phyloP scores from a whole-genome alignment of 208 protist genomes.

The Leishmania mexicana region DNA sequence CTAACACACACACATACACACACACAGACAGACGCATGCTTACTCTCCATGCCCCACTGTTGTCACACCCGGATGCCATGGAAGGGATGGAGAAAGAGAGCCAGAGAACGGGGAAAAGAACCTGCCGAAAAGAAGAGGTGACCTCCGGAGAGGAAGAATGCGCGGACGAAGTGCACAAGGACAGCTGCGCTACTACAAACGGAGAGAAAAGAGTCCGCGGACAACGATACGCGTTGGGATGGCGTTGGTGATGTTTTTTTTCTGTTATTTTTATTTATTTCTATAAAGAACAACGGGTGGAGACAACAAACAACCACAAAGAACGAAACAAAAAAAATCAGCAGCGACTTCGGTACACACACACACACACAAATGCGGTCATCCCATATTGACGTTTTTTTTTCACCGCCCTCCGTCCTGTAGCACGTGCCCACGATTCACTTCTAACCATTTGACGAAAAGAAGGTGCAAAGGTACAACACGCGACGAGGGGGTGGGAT shows the following conservation, averaged over 20 bases:
- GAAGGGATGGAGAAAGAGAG: background rate
- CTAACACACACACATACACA: background rate
- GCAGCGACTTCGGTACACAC: background rate
- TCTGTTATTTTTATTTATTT: background rate
- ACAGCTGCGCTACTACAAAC: background rate
- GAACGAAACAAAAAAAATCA: background rate
- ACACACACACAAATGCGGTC: background rate
- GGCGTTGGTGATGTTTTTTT: background rate
- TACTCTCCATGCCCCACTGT: background rate
- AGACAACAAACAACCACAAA: background rate
- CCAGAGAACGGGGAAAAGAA: background rate
- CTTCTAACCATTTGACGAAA: background rate
- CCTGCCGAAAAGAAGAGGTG: background rate
- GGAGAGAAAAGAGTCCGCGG: background rate
- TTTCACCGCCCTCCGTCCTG: background rate
- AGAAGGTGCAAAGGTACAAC: background rate
- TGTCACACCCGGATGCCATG: background rate
- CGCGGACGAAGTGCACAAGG: background rate
- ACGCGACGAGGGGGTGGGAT: background rate
- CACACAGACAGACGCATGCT: background rate
- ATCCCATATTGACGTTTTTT: background rate
- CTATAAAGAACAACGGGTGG: background rate
- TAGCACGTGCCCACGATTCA: background rate
- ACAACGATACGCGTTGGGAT: background rate
- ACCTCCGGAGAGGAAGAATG: background rate